Evolutionary conservation across 1,139 yeast species (phyloP).

Genomic region (Zygotorulaspora mrakii): DNA sequence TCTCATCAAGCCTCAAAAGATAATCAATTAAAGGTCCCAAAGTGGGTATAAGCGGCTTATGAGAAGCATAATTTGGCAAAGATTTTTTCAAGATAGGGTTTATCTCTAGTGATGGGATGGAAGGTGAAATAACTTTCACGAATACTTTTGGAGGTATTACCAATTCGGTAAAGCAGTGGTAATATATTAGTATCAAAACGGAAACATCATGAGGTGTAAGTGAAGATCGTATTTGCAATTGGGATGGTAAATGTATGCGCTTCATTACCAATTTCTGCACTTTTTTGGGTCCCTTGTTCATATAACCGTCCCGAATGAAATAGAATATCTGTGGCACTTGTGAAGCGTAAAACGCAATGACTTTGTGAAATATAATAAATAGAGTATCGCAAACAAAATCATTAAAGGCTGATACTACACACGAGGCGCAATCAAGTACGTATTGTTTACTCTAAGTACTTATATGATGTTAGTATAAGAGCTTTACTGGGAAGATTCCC

Average conservation of each 20-base stretch:
- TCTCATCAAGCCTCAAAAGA: constrained; percentile 13
- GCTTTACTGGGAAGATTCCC: constrained; percentile 76
- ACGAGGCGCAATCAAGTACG: constrained; percentile 1
- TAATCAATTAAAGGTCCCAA: constrained; percentile 18
- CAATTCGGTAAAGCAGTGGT: constrained; percentile 17
- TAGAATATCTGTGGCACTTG: too few relatives aligned
- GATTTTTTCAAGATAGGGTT: constrained; percentile 21
- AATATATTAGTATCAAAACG: constrained; percentile 23
- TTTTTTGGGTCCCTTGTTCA: background rate
- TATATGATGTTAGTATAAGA: constrained; percentile 60
- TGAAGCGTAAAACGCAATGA: too few relatives aligned
- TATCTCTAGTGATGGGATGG: constrained; percentile 17
- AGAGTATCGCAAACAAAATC: background rate
- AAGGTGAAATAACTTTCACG: constrained; percentile 22
- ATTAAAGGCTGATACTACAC: background rate
- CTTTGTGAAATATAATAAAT: background rate
- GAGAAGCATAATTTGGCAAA: constrained; percentile 5
- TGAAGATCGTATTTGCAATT: constrained; percentile 13
- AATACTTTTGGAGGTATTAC: constrained; percentile 18
- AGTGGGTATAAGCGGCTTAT: constrained; percentile 22
- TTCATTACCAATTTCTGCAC: background rate
- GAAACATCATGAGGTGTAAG: constrained; percentile 33
- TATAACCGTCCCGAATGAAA: too few relatives aligned
- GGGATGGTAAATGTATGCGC: constrained; percentile 6
- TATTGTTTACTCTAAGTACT: constrained; percentile 58